Percentiles rank a stretch among this genome's conserved stretches.
These are phyloP conservation scores for Grifola frondosa DNA, from an alignment of 1,284 basidiomycete species.

Conservation along the genomic window DNA sequence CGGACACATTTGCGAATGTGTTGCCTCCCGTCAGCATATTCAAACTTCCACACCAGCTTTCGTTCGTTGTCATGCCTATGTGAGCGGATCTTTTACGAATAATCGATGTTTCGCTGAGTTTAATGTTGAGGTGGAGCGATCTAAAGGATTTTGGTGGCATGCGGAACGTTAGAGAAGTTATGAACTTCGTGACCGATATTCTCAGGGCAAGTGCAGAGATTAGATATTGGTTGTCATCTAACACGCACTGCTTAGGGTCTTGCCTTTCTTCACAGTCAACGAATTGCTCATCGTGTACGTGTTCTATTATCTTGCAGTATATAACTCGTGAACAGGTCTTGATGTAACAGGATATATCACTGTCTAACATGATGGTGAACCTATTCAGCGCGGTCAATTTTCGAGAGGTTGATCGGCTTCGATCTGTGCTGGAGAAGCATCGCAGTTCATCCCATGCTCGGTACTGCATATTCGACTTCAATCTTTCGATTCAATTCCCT, in stretches of 20 bases:
- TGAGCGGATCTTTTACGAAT: neutral
- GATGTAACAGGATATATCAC: slow-evolving; percentile 1
- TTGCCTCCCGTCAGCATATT: neutral
- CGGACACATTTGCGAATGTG: neutral
- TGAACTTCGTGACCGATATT: slow-evolving; percentile 2
- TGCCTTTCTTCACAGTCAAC: neutral
- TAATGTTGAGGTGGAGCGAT: slow-evolving; percentile 2
- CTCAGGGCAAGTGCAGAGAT: neutral
- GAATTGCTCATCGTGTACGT: slow-evolving; percentile 8
- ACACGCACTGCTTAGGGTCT: slow-evolving; percentile 2
- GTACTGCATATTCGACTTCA: slow-evolving; percentile 6
- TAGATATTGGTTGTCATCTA: neutral
- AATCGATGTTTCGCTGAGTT: neutral
- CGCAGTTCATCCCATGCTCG: neutral
- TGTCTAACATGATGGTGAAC: neutral
- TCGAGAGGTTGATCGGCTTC: no score
- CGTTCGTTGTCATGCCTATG: slow-evolving; percentile 5
- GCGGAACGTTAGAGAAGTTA: neutral
- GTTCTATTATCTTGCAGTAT: neutral
- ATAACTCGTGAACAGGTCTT: no score
- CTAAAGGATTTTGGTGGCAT: neutral
- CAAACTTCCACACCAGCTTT: neutral
- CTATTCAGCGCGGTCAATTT: no score
- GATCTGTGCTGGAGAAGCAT: neutral
- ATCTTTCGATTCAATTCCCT: slow-evolving; percentile 1